Conservation (phyloP, 2,329 filamentous ascomycete species). For the Cadophora malorum region DNA sequence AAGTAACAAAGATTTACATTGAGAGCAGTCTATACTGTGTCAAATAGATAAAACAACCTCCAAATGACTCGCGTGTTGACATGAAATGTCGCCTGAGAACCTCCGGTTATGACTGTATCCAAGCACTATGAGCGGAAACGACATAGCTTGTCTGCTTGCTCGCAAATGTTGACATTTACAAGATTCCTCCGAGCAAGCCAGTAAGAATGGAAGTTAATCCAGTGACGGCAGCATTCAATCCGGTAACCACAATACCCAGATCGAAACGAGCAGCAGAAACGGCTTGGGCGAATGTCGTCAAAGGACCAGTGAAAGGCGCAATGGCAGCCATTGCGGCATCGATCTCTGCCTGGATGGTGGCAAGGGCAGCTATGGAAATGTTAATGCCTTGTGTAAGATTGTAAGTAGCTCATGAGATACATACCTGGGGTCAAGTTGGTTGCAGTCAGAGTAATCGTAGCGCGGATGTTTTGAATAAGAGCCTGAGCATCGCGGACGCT, state of each 20-base stretch:
- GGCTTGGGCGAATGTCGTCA: neutral
- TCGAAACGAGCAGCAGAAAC: neutral
- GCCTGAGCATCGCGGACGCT: neutral
- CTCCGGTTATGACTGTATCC: no score
- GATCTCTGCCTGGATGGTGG: neutral
- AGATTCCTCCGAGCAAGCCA: neutral
- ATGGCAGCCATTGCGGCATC: neutral
- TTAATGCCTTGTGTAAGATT: neutral
- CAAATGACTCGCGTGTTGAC: no score
- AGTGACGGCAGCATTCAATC: neutral
- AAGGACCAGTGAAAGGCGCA: neutral
- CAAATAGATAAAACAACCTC: no score
- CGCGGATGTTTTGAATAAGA: neutral
- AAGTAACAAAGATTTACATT: no score
- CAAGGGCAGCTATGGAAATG: neutral
- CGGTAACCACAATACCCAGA: neutral
- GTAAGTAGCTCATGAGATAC: neutral
- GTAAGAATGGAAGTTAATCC: neutral
- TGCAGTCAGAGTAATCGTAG: neutral
- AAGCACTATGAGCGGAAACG: no score
- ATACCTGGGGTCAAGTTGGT: neutral
- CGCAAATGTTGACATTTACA: neutral
- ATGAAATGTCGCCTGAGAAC: no score
- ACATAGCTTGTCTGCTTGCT: neutral
- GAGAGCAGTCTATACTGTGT: no score